Base-by-base conservation (phyloP, 768 basidiomycete species). In the Mycena rosella region DNA sequence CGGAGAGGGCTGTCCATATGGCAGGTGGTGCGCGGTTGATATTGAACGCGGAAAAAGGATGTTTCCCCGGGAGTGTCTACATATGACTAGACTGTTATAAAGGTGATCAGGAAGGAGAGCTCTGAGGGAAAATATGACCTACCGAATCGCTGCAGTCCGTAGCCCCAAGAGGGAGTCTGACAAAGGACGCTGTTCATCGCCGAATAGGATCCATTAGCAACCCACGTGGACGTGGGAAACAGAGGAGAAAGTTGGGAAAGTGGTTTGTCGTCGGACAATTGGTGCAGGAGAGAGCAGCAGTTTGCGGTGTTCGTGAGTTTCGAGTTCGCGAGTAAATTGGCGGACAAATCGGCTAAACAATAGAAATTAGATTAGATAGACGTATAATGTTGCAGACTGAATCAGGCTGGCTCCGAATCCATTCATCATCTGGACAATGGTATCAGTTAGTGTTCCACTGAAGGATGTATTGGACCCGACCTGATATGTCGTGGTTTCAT, bases 321-420 rank as follows among this genome's bases (percentile, higher is more conserved):
- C 63, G 87, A 73, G 51, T 78, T 78, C 72, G 72, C 81, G 8
- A 87, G 70, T 29, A 85, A 72, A 24, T 73, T 75, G 4, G 86
- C 86, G 24, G 85, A 85, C 20, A 84, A 85, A 71, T 87, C 86
- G 15, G 87, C 86, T 87, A 20, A 51, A 17, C 10, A 38, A 34
- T 49, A 30, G 47, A 10, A 13, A 71, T 56, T 58, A 61, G 51
- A 51, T 29, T 7, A 7, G 27, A 68, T 45, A 27, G 27, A 49
- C 13, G 15, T 5, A n/a, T n/a, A n/a, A n/a, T 2, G 13, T 17
- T n/a, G 45, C 48, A 42, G 26, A 22, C 55, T 22, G 60, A 87
- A 86, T 86, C 38, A 87, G 74, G 0, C 80, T 18, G 38, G 78
- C 84, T 0, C 86, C 85, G 55, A 84, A 85, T 6, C 86, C 85